phyloP scores from a whole-genome alignment of 2,329 filamentous ascomycete genomes.

The Diaporthe sp. region DNA sequence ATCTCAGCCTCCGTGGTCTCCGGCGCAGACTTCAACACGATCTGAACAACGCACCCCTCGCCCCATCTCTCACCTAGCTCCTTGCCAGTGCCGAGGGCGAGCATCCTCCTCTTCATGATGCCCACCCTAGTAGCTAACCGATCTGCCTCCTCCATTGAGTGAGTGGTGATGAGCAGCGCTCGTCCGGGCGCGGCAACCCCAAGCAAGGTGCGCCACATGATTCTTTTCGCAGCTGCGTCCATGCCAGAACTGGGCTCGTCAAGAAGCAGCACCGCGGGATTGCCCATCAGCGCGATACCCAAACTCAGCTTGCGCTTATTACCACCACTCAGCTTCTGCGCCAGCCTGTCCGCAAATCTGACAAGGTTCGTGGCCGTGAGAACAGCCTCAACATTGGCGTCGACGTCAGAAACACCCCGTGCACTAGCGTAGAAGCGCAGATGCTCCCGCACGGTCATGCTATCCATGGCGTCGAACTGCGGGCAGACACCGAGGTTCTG shows the following conservation, averaged over 20 bases:
- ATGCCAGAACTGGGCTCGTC: constrained; percentile 92
- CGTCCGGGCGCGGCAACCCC: constrained; percentile 76
- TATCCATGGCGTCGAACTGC: constrained; percentile 88
- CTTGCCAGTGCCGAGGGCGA: constrained; percentile 84
- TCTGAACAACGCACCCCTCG: constrained; percentile 83
- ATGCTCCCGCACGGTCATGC: constrained; percentile 91
- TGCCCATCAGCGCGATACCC: constrained; percentile 92
- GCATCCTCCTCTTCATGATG: constrained; percentile 87
- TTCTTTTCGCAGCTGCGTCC: constrained; percentile 89
- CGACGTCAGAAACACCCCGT: constrained; percentile 80
- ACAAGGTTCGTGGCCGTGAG: constrained; percentile 84
- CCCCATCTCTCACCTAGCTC: constrained; percentile 81
- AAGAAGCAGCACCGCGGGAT: constrained; percentile 86
- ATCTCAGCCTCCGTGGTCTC: constrained; percentile 79
- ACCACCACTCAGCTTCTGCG: constrained; percentile 83
- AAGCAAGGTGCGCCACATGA: constrained; percentile 89
- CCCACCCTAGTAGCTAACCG: constrained; percentile 86
- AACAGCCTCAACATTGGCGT: constrained; percentile 82
- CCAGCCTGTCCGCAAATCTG: constrained; percentile 80
- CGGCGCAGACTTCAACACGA: constrained; percentile 81
- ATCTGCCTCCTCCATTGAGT: constrained; percentile 96
- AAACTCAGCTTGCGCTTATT: constrained; percentile 94
- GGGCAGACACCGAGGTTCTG: constrained; percentile 90
- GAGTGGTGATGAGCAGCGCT: constrained; percentile 89
- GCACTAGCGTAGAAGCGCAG: constrained; percentile 89